Evolutionary conservation across 108 stramenopile species (phyloP), one percentile per base, ranked within the genome.

Genomic region (Seminavis robusta): DNA sequence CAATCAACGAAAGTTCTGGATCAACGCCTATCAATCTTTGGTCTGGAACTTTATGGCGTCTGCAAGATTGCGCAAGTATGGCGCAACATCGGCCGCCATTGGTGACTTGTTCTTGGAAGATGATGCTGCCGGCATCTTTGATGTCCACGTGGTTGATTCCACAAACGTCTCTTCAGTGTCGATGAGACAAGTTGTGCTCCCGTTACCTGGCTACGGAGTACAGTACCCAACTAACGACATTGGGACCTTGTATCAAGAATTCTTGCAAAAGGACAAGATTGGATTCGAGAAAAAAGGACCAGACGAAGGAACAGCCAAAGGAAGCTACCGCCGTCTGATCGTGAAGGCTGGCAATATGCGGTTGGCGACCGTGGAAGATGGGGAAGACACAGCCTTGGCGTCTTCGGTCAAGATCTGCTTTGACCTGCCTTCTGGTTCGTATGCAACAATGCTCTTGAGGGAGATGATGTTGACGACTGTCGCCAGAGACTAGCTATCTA

Each of bases 1-100:
- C 52, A 71, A 70, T 28, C 69, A 80, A 48, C 60, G 84, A 26
- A 72, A 49, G 11, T 88, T 93, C 59, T 90, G 81, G 76, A 74
- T 93, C 16, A 79, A 84, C 65, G 81, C 85, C 0, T 90, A 88
- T 52, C 95, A 96, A 65, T 86, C 86, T 33, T 81, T 70, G 30
- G 39, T 96, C 0, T 96, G 86, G 82, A 96, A 96, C 62, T 48
- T 52, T 33, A 75, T 67, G 1, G 89, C 88, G 23, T 76, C 88
- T 4, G 61, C 77, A 49, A 59, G 92, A 26, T 71, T 93, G 0
- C 38, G 56, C 20, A 33, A 61, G 31, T 73, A 64, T 55, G 91
- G 91, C 0, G n/a, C 41, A 19, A 63, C 45, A 11, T n/a, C n/a
- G n/a, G 72, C 74, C 7, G 57, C 74, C 23, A 42, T 51, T 28